Base-by-base conservation (phyloP, 2,329 filamentous ascomycete genomes). In the Diplodia corticola region DNA sequence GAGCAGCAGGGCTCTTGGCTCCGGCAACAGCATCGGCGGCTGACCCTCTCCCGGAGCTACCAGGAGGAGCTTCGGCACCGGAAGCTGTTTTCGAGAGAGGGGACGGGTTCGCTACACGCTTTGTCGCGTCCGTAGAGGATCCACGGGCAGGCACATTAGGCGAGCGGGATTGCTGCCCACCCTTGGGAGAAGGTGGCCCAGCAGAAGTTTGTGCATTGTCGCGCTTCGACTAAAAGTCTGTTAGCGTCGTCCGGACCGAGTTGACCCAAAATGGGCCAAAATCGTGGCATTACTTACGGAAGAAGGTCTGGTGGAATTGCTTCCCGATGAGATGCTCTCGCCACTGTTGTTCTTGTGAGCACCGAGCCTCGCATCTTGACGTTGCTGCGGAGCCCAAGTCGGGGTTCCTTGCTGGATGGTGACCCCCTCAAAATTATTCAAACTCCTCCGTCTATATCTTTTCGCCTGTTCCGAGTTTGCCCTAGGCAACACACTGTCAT, bases 401-500 rank as follows among this genome's bases (percentile, higher is more conserved):
- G 66, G 65, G 40, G 70, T 22, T 22, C 54, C 64, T 28, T 57
- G 72, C 63, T 55, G 65, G 71, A 5, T 69, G 53, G 28, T n/a
- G 73, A 59, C 75, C 73, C 35, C 77, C 51, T 83, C 81, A 68
- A 89, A 80, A 66, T 87, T 89, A 70, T 91, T 91, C 80, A 96
- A 86, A 79, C 93, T 97, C 70, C 93, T 88, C 74, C 93, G 88
- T 71, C 93, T 86, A 78, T 93, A 90, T 74, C 91, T 86, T 78
- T 90, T 92, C 10, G 88, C 86, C 40, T 90, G 84, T 30, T 94
- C 92, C 20, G 86, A 78, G n/a, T 82, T 76, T 65, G 83, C 82
- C 66, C 83, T 87, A 72, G 84, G 82, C 67, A 92, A 74, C 65
- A 88, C 85, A 74, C 88, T 86, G 71, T 95, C 91, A 76, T 96